These are phyloP conservation scores for Alloascoidea hylecoeti DNA, from an alignment of 805 yeast genomes.

Conservation along the genomic window DNA sequence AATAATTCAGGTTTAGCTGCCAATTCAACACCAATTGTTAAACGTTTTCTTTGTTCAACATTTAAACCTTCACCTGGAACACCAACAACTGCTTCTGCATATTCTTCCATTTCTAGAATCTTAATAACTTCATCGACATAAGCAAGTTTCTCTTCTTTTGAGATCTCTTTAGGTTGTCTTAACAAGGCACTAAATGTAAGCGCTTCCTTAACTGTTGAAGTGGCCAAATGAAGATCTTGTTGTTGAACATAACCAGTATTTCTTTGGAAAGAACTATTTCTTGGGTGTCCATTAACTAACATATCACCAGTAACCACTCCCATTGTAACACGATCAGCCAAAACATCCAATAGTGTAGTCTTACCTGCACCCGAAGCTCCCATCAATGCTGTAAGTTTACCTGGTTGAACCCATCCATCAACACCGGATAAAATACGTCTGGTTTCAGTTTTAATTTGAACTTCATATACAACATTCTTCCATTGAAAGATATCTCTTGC, in stretches of 20 bases:
- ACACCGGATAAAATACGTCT: conserved; percentile 49
- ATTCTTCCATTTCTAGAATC: conserved; percentile 45
- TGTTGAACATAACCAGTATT: conserved; percentile 66
- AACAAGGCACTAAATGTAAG: conserved; percentile 50
- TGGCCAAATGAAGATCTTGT: conserved; percentile 55
- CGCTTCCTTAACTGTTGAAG: conserved; percentile 63
- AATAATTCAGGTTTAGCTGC: conserved; percentile 50
- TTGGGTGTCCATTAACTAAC: conserved; percentile 47
- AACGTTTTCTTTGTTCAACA: conserved; percentile 47
- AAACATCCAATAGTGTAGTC: conserved; percentile 56
- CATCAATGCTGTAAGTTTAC: conserved; percentile 67
- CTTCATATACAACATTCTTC: conserved; percentile 62
- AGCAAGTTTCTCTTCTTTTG: conserved; percentile 40
- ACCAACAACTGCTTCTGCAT: conserved; percentile 65
- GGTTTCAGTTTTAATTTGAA: conserved; percentile 43
- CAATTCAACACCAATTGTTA: conserved; percentile 52
- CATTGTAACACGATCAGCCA: conserved; percentile 57
- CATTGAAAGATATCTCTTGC: conserved; percentile 53
- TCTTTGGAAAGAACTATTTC: conserved; percentile 49
- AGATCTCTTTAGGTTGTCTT: conserved; percentile 42
- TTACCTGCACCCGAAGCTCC: conserved; percentile 79
- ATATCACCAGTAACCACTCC: conserved; percentile 61
- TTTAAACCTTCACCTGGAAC: conserved; percentile 58
- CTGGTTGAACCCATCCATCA: conserved; percentile 78
- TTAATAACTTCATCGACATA: conserved; percentile 55